Conservation (phyloP, 371 early-diverging fungal species). For the Mortierella sp. region DNA sequence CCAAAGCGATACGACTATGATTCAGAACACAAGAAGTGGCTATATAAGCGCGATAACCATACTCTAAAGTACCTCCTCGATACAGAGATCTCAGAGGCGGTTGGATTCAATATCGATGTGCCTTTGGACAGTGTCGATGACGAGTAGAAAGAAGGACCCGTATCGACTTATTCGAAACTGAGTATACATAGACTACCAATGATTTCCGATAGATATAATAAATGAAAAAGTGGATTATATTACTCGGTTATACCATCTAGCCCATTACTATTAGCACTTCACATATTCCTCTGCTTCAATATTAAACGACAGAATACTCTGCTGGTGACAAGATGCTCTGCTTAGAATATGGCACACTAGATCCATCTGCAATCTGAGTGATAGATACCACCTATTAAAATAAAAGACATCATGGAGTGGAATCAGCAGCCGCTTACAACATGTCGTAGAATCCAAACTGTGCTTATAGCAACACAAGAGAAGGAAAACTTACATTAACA, state of each 20-base stretch:
- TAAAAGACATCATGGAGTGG: no score
- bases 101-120: slow-evolving; percentile 49
- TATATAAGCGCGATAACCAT: slow-evolving; percentile 77
- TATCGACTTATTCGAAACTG: neutral
- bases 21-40: slow-evolving; percentile 71
- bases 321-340: slow-evolving; percentile 74
- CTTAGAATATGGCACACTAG: slow-evolving; percentile 73
- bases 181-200: no score
- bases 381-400: slow-evolving; percentile 59
- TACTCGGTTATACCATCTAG: neutral
- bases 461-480: neutral
- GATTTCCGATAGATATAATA: no score
- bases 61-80: slow-evolving; percentile 77
- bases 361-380: slow-evolving; percentile 66
- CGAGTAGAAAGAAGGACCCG: neutral
- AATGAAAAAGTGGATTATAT: slow-evolving; percentile 3
- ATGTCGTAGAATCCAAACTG: neutral
- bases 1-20: slow-evolving; percentile 93
- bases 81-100: slow-evolving; percentile 70
- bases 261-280: neutral
- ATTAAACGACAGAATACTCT: slow-evolving; percentile 78
- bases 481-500: slow-evolving; percentile 72
- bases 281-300: neutral
- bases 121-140: slow-evolving; percentile 34
- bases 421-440: no score